Conservation (phyloP, 345 rosid genomes). For the Ceriops tagal region DNA sequence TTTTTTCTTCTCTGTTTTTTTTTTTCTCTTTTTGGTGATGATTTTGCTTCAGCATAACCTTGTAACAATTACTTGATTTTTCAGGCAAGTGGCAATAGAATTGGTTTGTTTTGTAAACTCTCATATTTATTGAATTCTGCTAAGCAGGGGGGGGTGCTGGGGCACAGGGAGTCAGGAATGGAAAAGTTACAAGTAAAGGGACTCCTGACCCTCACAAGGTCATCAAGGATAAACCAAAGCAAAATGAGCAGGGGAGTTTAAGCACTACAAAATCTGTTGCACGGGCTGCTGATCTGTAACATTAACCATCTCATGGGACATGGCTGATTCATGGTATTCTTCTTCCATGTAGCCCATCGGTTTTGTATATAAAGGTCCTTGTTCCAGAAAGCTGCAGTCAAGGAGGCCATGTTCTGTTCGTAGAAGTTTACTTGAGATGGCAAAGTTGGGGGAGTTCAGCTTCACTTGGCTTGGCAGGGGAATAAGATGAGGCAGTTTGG, state of each 20-base stretch:
- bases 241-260: slow-evolving; percentile 26
- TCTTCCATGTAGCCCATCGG: neutral
- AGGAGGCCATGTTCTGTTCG: neutral
- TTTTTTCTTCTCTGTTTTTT: too few species aligned
- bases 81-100: neutral
- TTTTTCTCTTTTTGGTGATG: neutral
- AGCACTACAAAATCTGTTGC: slow-evolving; percentile 32
- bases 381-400: neutral
- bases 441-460: slow-evolving; percentile 5
- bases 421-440: neutral
- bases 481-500: slow-evolving; percentile 20
- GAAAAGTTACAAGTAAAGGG: slow-evolving; percentile 32
- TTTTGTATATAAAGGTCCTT: slow-evolving; percentile 12
- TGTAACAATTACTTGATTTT: neutral
- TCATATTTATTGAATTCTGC: slow-evolving; percentile 10
- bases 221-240: slow-evolving; percentile 33
- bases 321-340: neutral
- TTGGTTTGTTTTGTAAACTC: slow-evolving; percentile 1
- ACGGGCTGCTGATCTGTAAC: slow-evolving; percentile 25
- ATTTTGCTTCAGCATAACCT: neutral
- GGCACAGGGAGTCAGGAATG: slow-evolving; percentile 32
- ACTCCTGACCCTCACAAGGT: slow-evolving; percentile 33
- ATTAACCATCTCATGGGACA: slow-evolving; percentile 1
- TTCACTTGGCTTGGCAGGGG: slow-evolving; percentile 12
- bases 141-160: slow-evolving; percentile 35